Conservation (phyloP, 768 basidiomycete species). For the Dioszegia hungarica region DNA sequence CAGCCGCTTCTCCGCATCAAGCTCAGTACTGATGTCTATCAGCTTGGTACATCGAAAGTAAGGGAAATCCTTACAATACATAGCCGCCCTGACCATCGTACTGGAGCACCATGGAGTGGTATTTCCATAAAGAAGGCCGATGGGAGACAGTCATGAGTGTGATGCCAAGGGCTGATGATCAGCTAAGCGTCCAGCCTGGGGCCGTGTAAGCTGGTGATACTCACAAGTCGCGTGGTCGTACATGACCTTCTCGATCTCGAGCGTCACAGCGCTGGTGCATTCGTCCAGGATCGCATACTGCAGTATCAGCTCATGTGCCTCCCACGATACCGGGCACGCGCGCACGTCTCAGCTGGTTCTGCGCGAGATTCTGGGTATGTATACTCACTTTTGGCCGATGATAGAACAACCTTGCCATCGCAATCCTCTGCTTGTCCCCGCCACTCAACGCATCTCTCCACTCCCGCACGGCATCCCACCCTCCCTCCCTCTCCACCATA, state of each 20-base stretch:
- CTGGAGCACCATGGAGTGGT: constrained; percentile 80
- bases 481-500: constrained; percentile 91
- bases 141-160: constrained; percentile 93
- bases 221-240: constrained; percentile 75
- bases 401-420: constrained; percentile 95
- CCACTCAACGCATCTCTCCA: constrained; percentile 93
- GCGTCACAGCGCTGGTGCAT: constrained; percentile 88
- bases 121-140: constrained; percentile 75
- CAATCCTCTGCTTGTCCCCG: constrained; percentile 93
- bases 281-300: constrained; percentile 96
- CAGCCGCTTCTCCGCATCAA: constrained; percentile 83
- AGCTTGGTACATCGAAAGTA: background rate
- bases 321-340: too few species aligned
- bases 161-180: constrained; percentile 55
- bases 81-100: constrained; percentile 94
- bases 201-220: constrained; percentile 19
- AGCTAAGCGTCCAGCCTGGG: background rate
- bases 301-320: too few species aligned
- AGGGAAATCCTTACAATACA: constrained; percentile 66
- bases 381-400: constrained; percentile 75
- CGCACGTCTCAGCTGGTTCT: too few species aligned
- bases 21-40: constrained; percentile 60
- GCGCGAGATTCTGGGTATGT: background rate
- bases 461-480: constrained; percentile 82
- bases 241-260: constrained; percentile 88